Base-by-base conservation (phyloP, 495 filamentous ascomycete species). In the Neurospora sp. region DNA sequence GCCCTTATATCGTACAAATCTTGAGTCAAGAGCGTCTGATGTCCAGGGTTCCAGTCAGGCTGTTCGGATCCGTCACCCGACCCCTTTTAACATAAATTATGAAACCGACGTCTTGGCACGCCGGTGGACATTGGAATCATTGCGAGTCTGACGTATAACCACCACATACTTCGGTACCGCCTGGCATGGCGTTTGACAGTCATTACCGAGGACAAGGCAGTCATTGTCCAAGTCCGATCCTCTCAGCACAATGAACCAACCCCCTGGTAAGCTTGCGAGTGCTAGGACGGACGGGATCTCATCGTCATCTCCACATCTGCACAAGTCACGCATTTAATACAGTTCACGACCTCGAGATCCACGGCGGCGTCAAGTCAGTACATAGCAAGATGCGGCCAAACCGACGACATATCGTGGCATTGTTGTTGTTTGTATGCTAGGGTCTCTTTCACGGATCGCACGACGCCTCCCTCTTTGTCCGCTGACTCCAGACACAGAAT, bases 91-190 rank as follows among this genome's bases (percentile, higher is more conserved):
- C 31, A 41, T 37, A 37, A 37, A 37, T 40, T 72, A 69, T 72
- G 68, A 76, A 76, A 77, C 76, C 59, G 40, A 48, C 3, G 27
- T 70, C 74, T 77, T 74, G 76, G 74, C 76, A 76, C 31, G 45
- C 37, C 10, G n/a, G 48, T 31, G 10, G 10, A 27, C 20, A 27
- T 22, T 3, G 9, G 48, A 27, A 22, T 53, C 12, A 6, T 22
- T 22, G 35, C 9, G 14, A 16, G 5, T 27, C 14, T 48, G n/a
- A 31, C 5, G 16, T 20, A 48, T 48, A n/a, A 31, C 27, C 18
- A 53, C 45, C 45, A 22, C 45, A n/a, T 44, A n/a, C 42, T 45
- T 45, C 42, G 41, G 41, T 42, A 42, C 16, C 41, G 41, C 41
- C 41, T 42, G 16, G 14, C 41, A 44, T 44, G 41, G 41, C 18